Base-by-base conservation (phyloP, 805 yeast species). In the Candida jianshihensis region DNA sequence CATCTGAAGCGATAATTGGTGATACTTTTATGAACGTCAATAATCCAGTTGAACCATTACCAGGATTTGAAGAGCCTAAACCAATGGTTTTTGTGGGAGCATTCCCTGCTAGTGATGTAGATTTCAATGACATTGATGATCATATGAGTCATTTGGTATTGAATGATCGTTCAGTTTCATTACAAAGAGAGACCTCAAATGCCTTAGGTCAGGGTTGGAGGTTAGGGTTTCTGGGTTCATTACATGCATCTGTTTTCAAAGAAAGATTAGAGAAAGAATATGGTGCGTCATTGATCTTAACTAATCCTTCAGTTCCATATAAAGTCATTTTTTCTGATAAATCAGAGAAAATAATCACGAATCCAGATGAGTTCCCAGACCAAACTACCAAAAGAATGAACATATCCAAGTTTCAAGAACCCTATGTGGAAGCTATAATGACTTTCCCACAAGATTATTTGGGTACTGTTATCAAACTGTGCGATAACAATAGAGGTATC, bases 1-100 rank as follows among this genome's bases (percentile, higher is more conserved):
- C 95, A 2, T 62, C 74, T 16, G 96, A 89, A 48, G 96, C 96
- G 1, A 71, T 78, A 51, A 80, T 88, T 39, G 98, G 98, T 24
- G 98, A 90, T 55, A 90, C 98, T 0, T 71, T 87, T 44, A 75
- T 76, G 70, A 76, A 73, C 38, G 63, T 65, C 11, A 82, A 81
- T 5, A 54, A 59, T 17, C 70, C 68, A 28, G 78, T 83, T 3
- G 85, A 79, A 43, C 81, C 96, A 2, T 66, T 90, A 19, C 96
- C 94, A 1, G 97, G 97, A 1, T 92, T 90, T 57, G 97, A 89
- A 59, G 96, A 87, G 50, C 89, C 95, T 1, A 89, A 92, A 58
- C 96, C 97, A 1, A 92, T 92, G 97, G 97, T 90, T 8, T 92
- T 90, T 57, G 94, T 90, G 33, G 97, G 97, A 12, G 98, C 97